Conservation (phyloP, 768 basidiomycete genomes). For the Solioccasus polychromus region DNA sequence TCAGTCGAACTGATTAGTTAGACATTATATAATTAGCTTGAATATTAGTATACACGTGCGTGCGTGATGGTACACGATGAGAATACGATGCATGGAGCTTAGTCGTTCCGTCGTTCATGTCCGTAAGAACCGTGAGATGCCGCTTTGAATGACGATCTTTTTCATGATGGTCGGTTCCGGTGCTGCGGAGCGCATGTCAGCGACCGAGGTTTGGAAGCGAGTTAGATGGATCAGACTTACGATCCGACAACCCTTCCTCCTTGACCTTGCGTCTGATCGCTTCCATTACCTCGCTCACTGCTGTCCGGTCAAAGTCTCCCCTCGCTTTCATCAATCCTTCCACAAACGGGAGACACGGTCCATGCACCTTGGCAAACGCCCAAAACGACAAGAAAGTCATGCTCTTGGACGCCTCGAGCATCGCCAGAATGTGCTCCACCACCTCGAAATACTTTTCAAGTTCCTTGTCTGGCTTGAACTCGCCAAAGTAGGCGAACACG, state of each 20-base stretch:
- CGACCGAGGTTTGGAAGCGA: constrained; percentile 1
- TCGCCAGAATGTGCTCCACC: constrained; percentile 74
- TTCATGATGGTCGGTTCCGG: constrained; percentile 88
- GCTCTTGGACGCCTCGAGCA: constrained; percentile 84
- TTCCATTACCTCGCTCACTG: constrained; percentile 89
- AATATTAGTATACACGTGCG: no score
- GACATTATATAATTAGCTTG: no score
- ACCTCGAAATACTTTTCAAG: constrained; percentile 84
- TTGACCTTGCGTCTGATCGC: constrained; percentile 89
- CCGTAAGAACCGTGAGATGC: constrained; percentile 74
- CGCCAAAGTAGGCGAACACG: constrained; percentile 77
- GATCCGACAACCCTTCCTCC: constrained; percentile 80
- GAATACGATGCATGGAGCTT: no score
- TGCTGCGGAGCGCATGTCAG: constrained; percentile 40
- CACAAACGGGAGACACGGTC: constrained; percentile 88
- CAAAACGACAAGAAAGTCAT: constrained; percentile 92
- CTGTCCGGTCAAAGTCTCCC: constrained; percentile 87
- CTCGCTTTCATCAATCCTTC: constrained; percentile 88
- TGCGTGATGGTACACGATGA: no score
- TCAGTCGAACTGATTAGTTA: no score
- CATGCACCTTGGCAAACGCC: constrained; percentile 90
- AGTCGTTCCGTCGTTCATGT: constrained; percentile 22
- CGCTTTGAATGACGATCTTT: constrained; percentile 74
- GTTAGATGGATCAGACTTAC: constrained; percentile 42
- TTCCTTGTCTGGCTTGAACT: constrained; percentile 73